Percentiles rank a stretch among this genome's conserved stretches.
Conservation (phyloP, 164 flowering plant species). For the Echeveria elegans region DNA sequence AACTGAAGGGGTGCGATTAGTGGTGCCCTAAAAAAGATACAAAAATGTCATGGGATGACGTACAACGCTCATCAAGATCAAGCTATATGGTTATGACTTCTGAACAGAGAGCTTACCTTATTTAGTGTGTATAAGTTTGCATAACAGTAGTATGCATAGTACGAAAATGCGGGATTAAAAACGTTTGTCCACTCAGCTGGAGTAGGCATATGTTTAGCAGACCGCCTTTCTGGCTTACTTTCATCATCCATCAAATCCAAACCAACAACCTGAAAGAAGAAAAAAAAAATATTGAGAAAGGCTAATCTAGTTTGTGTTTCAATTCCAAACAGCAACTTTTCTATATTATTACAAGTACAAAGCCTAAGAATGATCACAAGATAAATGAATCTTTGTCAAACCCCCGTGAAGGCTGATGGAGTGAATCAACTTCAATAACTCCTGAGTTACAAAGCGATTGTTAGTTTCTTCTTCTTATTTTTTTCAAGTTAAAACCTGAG, state of each 20-base stretch:
- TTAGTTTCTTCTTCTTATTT: background rate
- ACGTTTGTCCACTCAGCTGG: conserved; percentile 93
- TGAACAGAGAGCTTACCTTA: conserved; percentile 41
- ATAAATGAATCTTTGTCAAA: background rate
- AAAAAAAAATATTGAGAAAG: conserved; percentile 9
- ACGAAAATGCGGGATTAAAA: conserved; percentile 96
- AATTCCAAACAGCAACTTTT: background rate
- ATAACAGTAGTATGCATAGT: conserved; percentile 89
- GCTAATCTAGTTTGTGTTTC: background rate
- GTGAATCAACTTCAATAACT: background rate
- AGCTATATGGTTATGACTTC: background rate
- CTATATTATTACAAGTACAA: no score
- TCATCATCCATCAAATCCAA: conserved; percentile 98
- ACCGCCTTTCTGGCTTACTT: conserved; percentile 98
- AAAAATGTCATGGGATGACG: background rate
- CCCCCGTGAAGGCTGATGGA: background rate
- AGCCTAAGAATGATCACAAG: background rate
- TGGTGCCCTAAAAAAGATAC: no score
- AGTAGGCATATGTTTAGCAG: conserved; percentile 98
- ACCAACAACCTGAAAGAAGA: conserved; percentile 75
- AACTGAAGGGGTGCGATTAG: no score
- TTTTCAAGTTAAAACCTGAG: background rate
- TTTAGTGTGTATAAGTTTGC: conserved; percentile 92
- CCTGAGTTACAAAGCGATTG: background rate
- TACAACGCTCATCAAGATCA: no score